A percentile compares a stretch with the other conserved stretches of the same genome.
Evolutionary conservation across 768 basidiomycete genomes (phyloP).

Genomic region (Leccinum incarnatum): DNA sequence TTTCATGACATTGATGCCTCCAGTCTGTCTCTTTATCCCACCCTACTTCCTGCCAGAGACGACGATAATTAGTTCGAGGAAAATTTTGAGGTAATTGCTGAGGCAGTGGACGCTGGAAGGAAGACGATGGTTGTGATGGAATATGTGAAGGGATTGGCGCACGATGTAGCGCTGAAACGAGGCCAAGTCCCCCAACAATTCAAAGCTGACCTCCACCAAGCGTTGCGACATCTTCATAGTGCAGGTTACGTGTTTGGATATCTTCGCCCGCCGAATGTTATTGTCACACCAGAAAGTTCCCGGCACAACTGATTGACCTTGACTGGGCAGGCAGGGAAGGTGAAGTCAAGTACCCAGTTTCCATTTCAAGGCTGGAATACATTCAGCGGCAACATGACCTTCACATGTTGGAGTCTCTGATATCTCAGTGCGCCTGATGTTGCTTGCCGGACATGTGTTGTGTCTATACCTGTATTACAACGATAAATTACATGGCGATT

Average conservation of each 20-base stretch:
- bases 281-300: conserved; percentile 18
- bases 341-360: neutral
- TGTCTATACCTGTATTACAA: no score
- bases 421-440: no score
- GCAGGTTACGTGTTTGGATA: conserved; percentile 38
- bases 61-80: no score
- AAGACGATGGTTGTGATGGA: conserved; percentile 41
- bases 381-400: neutral
- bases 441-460: no score
- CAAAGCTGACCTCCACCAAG: conserved; percentile 18
- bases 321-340: conserved; percentile 9
- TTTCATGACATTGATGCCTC: no score
- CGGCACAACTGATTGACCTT: conserved; percentile 3
- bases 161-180: neutral
- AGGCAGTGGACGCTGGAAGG: no score
- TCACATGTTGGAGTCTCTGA: no score
- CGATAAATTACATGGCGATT: no score
- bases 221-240: conserved; percentile 27
- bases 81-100: no score
- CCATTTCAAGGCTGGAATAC: neutral
- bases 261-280: conserved; percentile 34
- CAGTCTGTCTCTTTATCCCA: no score
- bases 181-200: conserved; percentile 11
- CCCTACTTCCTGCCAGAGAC: no score
- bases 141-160: conserved; percentile 21